These are phyloP conservation scores for Niveomyces coronatus DNA, from an alignment of 2,329 filamentous ascomycete genomes.

Conservation along the genomic window DNA sequence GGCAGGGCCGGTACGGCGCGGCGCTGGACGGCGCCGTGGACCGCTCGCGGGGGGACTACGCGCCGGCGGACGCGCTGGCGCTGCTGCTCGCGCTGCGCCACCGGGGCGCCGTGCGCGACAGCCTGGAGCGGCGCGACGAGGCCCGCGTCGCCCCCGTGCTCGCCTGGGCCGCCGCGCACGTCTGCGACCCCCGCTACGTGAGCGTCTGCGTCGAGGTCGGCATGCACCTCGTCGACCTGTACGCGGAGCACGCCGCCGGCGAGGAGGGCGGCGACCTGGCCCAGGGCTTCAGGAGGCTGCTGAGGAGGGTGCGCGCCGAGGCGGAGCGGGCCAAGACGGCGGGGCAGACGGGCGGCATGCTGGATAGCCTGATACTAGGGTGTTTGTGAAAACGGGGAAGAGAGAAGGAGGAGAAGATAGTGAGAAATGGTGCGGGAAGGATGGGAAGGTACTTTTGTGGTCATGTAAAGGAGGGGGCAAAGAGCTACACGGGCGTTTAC, in stretches of 20 bases:
- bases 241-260: conserved; percentile 66
- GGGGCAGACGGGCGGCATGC: conserved; percentile 74
- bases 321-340: conserved; percentile 79
- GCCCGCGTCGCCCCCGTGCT: conserved; percentile 71
- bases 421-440: neutral
- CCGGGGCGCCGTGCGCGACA: conserved; percentile 71
- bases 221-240: conserved; percentile 75
- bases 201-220: conserved; percentile 74
- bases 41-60: conserved; percentile 38
- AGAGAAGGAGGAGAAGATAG: neutral
- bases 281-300: conserved; percentile 56
- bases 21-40: conserved; percentile 74
- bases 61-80: conserved; percentile 57
- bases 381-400: neutral
- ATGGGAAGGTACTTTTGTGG: neutral
- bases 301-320: conserved; percentile 61
- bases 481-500: no score
- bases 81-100: conserved; percentile 78
- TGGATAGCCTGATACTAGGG: conserved; percentile 48
- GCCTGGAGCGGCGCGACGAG: conserved; percentile 74
- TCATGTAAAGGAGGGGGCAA: neutral
- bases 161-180: conserved; percentile 70
- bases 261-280: conserved; percentile 68
- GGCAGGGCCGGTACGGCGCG: conserved; percentile 63
- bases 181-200: conserved; percentile 74